Evolutionary conservation across 1,284 basidiomycete genomes (phyloP).

Genomic region (Heterobasidion annosum): DNA sequence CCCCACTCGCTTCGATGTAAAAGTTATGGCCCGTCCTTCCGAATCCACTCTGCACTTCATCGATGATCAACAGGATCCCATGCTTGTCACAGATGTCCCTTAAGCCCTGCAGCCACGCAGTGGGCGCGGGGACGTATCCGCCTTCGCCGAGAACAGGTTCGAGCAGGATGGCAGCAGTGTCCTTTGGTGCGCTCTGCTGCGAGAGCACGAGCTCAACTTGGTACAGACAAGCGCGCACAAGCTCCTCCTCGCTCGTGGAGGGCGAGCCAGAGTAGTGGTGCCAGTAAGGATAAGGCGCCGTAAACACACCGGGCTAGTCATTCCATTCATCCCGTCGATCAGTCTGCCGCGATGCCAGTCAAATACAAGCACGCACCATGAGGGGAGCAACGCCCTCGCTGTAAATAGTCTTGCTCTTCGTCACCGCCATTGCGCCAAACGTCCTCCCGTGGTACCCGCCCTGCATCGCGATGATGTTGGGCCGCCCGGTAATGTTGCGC

Average conservation of each 20-base stretch:
- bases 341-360: background rate
- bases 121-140: constrained; percentile 87
- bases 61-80: constrained; percentile 74
- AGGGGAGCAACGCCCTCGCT: constrained; percentile 71
- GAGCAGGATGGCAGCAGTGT: constrained; percentile 88
- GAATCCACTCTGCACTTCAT: constrained; percentile 90
- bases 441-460: constrained; percentile 85
- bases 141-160: constrained; percentile 94
- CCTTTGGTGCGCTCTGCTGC: constrained; percentile 78
- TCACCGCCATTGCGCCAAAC: constrained; percentile 82
- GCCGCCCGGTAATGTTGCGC: constrained; percentile 64
- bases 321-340: background rate
- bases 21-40: constrained; percentile 87
- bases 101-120: constrained; percentile 73
- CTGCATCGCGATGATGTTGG: constrained; percentile 90
- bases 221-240: constrained; percentile 65
- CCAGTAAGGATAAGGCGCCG: constrained; percentile 89
- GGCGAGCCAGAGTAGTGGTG: constrained; percentile 71
- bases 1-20: constrained; percentile 69
- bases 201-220: constrained; percentile 79
- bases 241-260: constrained; percentile 53
- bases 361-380: constrained; percentile 48
- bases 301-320: constrained; percentile 72
- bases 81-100: constrained; percentile 83
- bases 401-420: constrained; percentile 88